Conservation (phyloP, 2,329 filamentous ascomycete genomes). For the Aureobasidium sp. region DNA sequence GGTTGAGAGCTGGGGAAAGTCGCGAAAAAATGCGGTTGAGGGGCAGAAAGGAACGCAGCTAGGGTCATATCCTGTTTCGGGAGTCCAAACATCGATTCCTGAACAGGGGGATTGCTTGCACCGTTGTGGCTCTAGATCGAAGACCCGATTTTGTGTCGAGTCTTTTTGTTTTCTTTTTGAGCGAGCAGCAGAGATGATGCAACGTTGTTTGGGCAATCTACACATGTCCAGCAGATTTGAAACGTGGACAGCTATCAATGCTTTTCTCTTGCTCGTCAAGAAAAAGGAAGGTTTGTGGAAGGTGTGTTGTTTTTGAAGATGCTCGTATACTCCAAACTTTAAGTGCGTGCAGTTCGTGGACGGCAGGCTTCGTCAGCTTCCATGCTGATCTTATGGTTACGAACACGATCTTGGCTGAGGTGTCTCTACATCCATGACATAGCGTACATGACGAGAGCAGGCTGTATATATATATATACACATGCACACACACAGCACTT, state of each 20-base stretch:
- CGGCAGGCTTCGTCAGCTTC: slow-evolving; percentile 1
- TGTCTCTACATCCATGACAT: neutral
- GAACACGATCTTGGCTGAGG: neutral
- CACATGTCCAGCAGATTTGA: neutral
- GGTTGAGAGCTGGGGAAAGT: neutral
- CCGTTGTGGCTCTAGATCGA: neutral
- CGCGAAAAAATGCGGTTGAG: neutral
- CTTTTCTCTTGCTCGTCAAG: neutral
- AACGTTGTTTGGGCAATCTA: neutral
- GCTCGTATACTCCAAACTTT: slow-evolving; percentile 2
- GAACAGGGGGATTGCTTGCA: neutral
- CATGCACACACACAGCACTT: neutral
- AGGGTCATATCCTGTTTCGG: neutral
- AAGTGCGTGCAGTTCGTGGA: neutral
- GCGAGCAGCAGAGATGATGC: neutral
- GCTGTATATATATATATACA: neutral
- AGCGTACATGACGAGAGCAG: neutral
- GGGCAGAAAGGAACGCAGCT: neutral
- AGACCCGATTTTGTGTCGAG: neutral
- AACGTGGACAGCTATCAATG: neutral
- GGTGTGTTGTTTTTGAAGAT: neutral
- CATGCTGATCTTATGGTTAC: neutral
- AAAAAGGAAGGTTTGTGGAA: neutral
- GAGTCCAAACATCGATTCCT: neutral
- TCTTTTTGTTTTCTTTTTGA: neutral